Evolutionary conservation across 352 stramenopile species (phyloP), one percentile per base, ranked within the genome.

Genomic region (Plasmopara halstedii): DNA sequence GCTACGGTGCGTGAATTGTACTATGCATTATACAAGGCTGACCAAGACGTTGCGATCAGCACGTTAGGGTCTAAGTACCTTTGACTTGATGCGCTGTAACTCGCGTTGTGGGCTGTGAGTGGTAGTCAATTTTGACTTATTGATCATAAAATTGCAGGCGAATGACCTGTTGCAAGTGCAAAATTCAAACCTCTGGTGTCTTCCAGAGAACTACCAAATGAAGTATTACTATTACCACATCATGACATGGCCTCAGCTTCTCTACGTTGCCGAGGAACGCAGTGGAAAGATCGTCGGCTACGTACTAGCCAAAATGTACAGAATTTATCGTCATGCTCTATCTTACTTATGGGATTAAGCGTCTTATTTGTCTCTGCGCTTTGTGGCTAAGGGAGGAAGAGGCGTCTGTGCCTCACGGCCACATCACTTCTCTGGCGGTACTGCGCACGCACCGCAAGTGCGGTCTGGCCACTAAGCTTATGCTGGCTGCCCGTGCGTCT

Each of bases 141-240:
- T 56, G 22, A 50, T 42, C 11, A 53, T 14, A 46, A 29, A 50
- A 5, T 38, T 17, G 18, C 17, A 96, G 84, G 81, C 88, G 27
- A 67, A 91, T 43, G 97, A 99, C 76, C 73, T 99, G 39, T 59
- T 99, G 22, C 85, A 98, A 64, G 98, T 99, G 83, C 96, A 99
- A 69, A 98, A 95, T 42, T 95, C 94, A 42, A 99, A 99, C 70
- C 73, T 99, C 25, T 98, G 95, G 93, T 99, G 96, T 76, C 80
- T 99, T 39, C 97, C 97, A 2, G 97, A 99, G 66, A 99, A 99
- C 72, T 99, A 99, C 70, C 94, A 98, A 75, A 97, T 99, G 86
- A 98, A 99, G 68, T 99, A 99, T 72, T 99, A 99, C 72, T 98
- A 98, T 56, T 99, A 99, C 82, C 97, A 99, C 68, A 88, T 99